Conservation (phyloP, 1,139 yeast species). For the Kluyveromyces sp. region DNA sequence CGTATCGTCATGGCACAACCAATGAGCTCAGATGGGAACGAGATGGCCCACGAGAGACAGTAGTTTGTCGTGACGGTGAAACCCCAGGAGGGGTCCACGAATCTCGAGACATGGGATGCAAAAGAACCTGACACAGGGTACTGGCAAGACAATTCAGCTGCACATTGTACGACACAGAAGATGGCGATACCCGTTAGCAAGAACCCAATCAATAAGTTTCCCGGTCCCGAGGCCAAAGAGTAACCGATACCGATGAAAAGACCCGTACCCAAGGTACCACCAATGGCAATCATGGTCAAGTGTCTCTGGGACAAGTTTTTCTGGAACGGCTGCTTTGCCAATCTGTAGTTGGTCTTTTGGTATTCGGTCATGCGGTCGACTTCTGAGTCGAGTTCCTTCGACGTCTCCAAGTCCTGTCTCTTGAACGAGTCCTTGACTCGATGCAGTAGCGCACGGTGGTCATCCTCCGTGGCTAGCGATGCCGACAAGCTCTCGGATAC, state of each 20-base stretch:
- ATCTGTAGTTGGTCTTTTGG: conserved; percentile 37
- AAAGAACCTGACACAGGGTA: conserved; percentile 65
- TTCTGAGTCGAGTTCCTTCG: conserved; percentile 45
- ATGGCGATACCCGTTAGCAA: conserved; percentile 40
- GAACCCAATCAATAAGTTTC: conserved; percentile 49
- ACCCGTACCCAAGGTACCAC: conserved; percentile 59
- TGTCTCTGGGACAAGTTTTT: conserved; percentile 56
- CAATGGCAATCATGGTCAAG: conserved; percentile 55
- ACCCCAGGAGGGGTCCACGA: conserved; percentile 59
- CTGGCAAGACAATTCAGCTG: conserved; percentile 57
- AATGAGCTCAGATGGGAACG: conserved; percentile 52
- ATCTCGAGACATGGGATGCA: conserved; percentile 54
- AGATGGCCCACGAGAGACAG: conserved; percentile 53
- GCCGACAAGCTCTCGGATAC: neutral
- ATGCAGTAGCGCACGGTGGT: conserved; percentile 19
- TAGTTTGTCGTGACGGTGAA: conserved; percentile 52
- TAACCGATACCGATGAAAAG: conserved; percentile 53
- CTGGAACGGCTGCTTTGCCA: conserved; percentile 57
- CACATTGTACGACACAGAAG: conserved; percentile 56
- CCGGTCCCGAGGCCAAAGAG: conserved; percentile 57
- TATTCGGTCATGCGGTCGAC: conserved; percentile 43
- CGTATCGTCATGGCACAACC: conserved; percentile 52
- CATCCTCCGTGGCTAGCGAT: neutral
- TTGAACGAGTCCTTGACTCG: conserved; percentile 34
- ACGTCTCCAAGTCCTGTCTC: conserved; percentile 31